Evolutionary conservation across 306 rosid species (phyloP), one percentile per base, ranked within the genome.

Genomic region (Psophocarpus tetragonolobus): DNA sequence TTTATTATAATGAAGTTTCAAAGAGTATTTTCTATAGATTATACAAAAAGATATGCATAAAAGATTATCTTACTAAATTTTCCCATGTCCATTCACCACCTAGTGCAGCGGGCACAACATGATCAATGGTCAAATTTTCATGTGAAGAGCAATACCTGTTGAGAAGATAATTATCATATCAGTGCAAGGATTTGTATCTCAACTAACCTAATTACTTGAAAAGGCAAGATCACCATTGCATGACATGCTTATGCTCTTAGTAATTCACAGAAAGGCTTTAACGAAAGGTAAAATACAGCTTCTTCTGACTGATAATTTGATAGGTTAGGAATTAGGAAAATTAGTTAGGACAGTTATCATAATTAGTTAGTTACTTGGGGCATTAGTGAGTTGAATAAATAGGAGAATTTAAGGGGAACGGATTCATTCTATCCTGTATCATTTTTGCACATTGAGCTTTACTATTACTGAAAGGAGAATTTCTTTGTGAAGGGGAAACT

Each of bases 81-180:
- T 94, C 97, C 98, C 98, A 92, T 58, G 85, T 86, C 98, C 97
- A 94, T 85, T 84, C 88, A 84, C 98, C 98, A 29, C 98, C 98
- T 26, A 80, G 85, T 54, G 97, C 88, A 53, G 70, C 61, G 15
- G 97, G 97, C 57, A 90, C 36, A 76, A 94, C 95, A 51, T 94
- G 98, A 82, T 94, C 98, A 78, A 94, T 92, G 45, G 98, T 94
- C 91, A 94, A 88, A 86, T 92, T 89, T 41, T 94, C 95, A 20
- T 42, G 82, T 8, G 95, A 83, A 73, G 85, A 92, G 84, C 98
- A 94, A 83, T 92, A 94, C 91, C 97, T 94, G 96, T 82, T 36
- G 71, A 69, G 50, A 81, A 68, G 74, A 65, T 47, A 53, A 75
- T 21, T 21, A 64, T 51, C 17, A 65, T 72, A 75, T 83, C 54